Evolutionary conservation across 148 eudicot genomes (phyloP).

Genomic region (Heliosperma pusillum): DNA sequence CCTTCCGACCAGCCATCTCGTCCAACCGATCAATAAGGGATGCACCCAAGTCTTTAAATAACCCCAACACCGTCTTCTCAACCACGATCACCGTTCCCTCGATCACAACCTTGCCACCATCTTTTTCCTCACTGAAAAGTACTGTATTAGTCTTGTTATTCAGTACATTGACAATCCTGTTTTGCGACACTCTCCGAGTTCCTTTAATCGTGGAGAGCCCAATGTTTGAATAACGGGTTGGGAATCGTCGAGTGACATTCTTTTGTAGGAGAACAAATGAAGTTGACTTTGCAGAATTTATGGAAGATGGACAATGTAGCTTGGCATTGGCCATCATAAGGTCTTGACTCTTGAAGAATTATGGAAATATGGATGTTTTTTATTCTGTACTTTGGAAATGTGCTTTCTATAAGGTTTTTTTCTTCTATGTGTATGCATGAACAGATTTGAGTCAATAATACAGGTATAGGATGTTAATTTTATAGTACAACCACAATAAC

Average conservation of each 20-base stretch:
- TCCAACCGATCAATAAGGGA: constrained; percentile 29
- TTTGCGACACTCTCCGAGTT: not conserved
- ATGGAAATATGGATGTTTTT: not conserved
- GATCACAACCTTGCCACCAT: constrained; percentile 21
- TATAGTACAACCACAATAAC: too few species aligned
- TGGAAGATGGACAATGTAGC: not conserved
- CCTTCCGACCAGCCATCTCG: constrained; percentile 32
- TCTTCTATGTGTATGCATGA: too few species aligned
- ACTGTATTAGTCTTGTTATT: not conserved
- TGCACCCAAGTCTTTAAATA: constrained; percentile 23
- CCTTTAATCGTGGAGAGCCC: not conserved
- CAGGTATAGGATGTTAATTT: too few species aligned
- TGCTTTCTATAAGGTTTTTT: too few species aligned
- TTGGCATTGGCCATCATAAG: not conserved
- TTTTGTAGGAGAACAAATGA: not conserved
- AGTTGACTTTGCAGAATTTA: not conserved
- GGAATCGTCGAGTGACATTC: not conserved
- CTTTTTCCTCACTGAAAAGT: not conserved
- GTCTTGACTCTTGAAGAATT: not conserved
- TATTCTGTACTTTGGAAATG: not conserved
- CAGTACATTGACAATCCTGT: constrained; percentile 3
- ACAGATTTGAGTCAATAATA: too few species aligned
- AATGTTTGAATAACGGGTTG: not conserved
- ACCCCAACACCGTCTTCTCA: constrained; percentile 42
- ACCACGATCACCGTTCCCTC: constrained; percentile 37